Conservation (phyloP, 345 rosid species). For the Viola odorata region DNA sequence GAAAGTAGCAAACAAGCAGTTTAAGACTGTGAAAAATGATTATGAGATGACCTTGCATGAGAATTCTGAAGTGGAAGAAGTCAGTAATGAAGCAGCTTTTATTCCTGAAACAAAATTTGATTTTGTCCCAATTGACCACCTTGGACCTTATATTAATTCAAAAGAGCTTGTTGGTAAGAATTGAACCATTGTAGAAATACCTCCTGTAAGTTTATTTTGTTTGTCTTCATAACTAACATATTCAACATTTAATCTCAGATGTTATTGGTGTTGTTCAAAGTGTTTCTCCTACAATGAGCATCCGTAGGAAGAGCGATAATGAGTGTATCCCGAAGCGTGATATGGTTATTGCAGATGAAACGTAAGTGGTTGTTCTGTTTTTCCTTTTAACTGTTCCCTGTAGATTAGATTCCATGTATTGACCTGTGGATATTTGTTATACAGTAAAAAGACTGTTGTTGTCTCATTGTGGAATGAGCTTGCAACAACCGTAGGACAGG, state of each 20-base stretch:
- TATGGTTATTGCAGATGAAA: slow-evolving; percentile 71
- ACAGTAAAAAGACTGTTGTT: slow-evolving; percentile 73
- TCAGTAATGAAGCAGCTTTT: slow-evolving; percentile 49
- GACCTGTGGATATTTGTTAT: not conserved
- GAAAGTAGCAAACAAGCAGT: slow-evolving; percentile 83
- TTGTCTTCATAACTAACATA: not conserved
- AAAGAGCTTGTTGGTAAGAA: slow-evolving; percentile 70
- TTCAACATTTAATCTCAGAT: slow-evolving; percentile 37
- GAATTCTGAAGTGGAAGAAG: slow-evolving; percentile 84
- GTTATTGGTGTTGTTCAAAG: slow-evolving; percentile 83
- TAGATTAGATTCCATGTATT: not conserved
- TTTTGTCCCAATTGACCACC: slow-evolving; percentile 71
- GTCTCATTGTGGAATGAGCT: slow-evolving; percentile 86
- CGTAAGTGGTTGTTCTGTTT: slow-evolving; percentile 30
- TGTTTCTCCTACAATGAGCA: slow-evolving; percentile 72
- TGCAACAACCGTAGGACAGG: slow-evolving; percentile 72
- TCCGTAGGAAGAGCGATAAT: slow-evolving; percentile 72
- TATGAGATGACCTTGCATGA: slow-evolving; percentile 93
- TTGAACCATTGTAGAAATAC: not conserved
- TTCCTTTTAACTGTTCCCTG: not conserved
- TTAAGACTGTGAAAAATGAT: slow-evolving; percentile 79
- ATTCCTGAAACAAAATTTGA: slow-evolving; percentile 77
- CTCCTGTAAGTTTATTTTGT: not conserved
- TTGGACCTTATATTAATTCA: slow-evolving; percentile 66
- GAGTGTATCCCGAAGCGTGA: slow-evolving; percentile 81